A percentile compares a stretch with the other conserved stretches of the same genome.
Evolutionary conservation across 768 basidiomycete species (phyloP).

Genomic region (Tulasnella sp.): DNA sequence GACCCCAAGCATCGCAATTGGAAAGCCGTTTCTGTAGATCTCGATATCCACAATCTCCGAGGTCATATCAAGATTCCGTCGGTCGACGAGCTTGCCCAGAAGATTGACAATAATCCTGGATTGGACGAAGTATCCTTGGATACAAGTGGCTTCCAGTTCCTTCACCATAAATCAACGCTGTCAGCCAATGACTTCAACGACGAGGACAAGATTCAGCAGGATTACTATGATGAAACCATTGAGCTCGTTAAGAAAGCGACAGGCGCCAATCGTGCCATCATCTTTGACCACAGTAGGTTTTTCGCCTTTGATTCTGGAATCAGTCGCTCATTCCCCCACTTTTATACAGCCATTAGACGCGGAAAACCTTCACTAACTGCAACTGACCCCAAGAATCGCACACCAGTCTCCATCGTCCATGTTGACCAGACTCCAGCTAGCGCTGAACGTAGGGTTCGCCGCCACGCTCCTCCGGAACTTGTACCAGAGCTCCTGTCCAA

Average conservation of each 20-base stretch:
- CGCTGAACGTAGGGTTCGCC: conserved; percentile 7
- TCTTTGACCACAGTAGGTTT: conserved; percentile 48
- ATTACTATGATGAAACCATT: conserved; percentile 50
- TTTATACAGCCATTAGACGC: background rate
- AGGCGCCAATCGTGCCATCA: conserved; percentile 44
- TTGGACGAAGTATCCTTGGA: conserved; percentile 26
- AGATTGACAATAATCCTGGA: too few relatives aligned
- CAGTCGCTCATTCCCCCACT: background rate
- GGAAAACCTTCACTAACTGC: background rate
- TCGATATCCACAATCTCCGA: too few relatives aligned
- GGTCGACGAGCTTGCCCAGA: too few relatives aligned
- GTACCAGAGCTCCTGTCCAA: background rate
- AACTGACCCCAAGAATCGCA: conserved; percentile 10
- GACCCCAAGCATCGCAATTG: too few relatives aligned
- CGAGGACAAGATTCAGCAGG: conserved; percentile 38
- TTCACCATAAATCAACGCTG: conserved; percentile 24
- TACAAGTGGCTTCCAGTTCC: conserved; percentile 35
- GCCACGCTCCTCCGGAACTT: conserved; percentile 11
- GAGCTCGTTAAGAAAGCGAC: conserved; percentile 46
- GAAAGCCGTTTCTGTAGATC: too few relatives aligned
- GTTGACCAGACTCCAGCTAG: conserved; percentile 13
- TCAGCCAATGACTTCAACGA: conserved; percentile 36
- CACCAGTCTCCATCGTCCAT: conserved; percentile 12
- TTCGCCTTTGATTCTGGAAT: background rate
- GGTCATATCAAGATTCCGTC: too few relatives aligned